Evolutionary conservation across 2,329 filamentous ascomycete species (phyloP), one percentile per base, ranked within the genome.

Genomic region (Paracoccidioides brasiliensis): DNA sequence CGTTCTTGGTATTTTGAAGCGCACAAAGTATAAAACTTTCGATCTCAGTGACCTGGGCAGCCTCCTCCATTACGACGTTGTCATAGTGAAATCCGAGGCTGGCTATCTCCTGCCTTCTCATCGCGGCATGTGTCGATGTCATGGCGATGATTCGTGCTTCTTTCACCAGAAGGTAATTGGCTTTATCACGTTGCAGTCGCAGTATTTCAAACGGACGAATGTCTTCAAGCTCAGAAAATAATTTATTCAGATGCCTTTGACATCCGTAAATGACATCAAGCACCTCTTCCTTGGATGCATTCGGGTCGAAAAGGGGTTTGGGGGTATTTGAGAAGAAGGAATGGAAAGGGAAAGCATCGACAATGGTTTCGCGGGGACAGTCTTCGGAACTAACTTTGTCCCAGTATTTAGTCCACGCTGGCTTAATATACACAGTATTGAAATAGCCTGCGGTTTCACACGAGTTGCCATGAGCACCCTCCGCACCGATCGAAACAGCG

Each of bases 391-490:
- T 78, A 30, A 80, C 74, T 50, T 76, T 73, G 54, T 88, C 83
- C 74, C 81, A 84, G 69, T 94, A 98, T 66, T 85, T 88, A 52
- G 81, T 81, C 93, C 93, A 98, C 10, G 85, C 81, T 37, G 93
- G 91, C 69, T 86, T 80, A 44, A 98, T 79, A 66, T 95, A 96
- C 58, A 96, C 90, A 48, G 84, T 83, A 68, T 95, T 88, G 76
- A 98, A 98, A 72, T 98, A 97, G 33, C 89, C 90, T 40, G 93
- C 93, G 2, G 91, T 98, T 76, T 98, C 93, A 55, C 93, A 94
- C 33, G 91, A 95, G 70, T 86, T 94, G 28, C 90, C 89, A 68
- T 98, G 93, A n/a, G 90, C 90, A 56, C 93, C 93, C 44, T 90
- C 86, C 2, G 90, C 93, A 22, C 82, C 83, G 61, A 98, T 84